Conservation (phyloP, 352 stramenopile genomes). For the Pythium phragmiticola region DNA sequence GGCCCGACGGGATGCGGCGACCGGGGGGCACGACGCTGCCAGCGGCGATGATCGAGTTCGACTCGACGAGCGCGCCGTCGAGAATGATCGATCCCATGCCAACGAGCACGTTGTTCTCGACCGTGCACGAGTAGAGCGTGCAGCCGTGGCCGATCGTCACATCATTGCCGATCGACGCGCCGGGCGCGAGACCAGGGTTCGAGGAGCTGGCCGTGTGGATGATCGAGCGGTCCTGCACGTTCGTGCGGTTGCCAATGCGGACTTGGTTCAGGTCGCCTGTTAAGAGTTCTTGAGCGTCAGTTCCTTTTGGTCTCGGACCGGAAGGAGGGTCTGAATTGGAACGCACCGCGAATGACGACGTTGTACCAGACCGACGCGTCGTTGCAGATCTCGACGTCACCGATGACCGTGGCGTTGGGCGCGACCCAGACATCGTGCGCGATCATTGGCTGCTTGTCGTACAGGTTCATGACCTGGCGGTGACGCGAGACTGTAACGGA, state of each 20-base stretch:
- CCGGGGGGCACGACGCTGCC: conserved; percentile 92
- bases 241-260: conserved; percentile 94
- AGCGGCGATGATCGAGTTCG: conserved; percentile 94
- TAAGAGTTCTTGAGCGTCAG: neutral
- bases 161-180: conserved; percentile 93
- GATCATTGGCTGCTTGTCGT: conserved; percentile 90
- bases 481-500: conserved; percentile 83
- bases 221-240: conserved; percentile 96
- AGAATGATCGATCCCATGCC: conserved; percentile 95
- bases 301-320: too few relatives aligned
- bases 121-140: conserved; percentile 95
- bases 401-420: conserved; percentile 95
- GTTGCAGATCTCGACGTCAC: conserved; percentile 94
- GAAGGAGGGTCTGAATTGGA: neutral
- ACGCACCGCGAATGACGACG: conserved; percentile 90
- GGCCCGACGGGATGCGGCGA: conserved; percentile 86
- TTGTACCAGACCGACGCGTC: conserved; percentile 97
- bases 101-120: conserved; percentile 96
- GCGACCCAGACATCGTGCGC: conserved; percentile 94
- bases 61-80: conserved; percentile 90
- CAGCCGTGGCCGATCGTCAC: conserved; percentile 95
- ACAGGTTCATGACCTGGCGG: conserved; percentile 91
- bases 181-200: conserved; percentile 71
- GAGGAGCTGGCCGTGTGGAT: conserved; percentile 91
- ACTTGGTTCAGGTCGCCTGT: conserved; percentile 88